Base-by-base conservation (phyloP, 805 yeast species). In the Naumovozyma baii region DNA sequence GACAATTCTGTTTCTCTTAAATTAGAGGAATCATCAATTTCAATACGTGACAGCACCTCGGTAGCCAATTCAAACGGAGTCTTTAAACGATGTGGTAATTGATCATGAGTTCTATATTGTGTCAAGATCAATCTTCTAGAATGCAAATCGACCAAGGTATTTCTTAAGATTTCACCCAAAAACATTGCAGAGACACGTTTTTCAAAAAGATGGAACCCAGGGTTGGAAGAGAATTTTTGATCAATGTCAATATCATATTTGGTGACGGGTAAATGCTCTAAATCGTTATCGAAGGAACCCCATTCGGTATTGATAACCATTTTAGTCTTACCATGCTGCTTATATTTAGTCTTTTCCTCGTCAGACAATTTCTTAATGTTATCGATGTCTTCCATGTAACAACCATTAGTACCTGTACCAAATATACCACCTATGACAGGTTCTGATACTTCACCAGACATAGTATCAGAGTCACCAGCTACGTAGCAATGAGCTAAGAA, bases 351-450 rank as follows among this genome's bases (percentile, higher is more conserved):
- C 34, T 62, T 61, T 12, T 62, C 41, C 26, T 66, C 62, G 2
- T 72, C 69, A n/a, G 77, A 74, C 45, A 88, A 68, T 63, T 92
- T 90, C 40, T 73, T 74, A 50, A 92, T 83, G 40, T 79, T 73
- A 32, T 74, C 78, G 38, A 87, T 60, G 41, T 75, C 71, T 63
- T 90, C 98, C 57, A 76, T 70, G 63, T 92, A 90, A 13, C 96
- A 95, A 45, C 96, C 96, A 62, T 90, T 90, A 20, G 97, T 90
- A 57, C 98, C 98, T 2, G 98, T 92, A 49, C 98, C 98, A 55
- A 88, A 85, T 47, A 90, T 90, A 45, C 88, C 79, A 36, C 98
- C 97, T 48, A 88, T 69, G 7, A 83, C 73, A 8, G 96, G 84
- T 41, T 77, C 78, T 36, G 92, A 77, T 43, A 76, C 78, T 37